Evolutionary conservation across 768 basidiomycete species (phyloP), one percentile per base, ranked within the genome.

Genomic region (Grammothele lineata): DNA sequence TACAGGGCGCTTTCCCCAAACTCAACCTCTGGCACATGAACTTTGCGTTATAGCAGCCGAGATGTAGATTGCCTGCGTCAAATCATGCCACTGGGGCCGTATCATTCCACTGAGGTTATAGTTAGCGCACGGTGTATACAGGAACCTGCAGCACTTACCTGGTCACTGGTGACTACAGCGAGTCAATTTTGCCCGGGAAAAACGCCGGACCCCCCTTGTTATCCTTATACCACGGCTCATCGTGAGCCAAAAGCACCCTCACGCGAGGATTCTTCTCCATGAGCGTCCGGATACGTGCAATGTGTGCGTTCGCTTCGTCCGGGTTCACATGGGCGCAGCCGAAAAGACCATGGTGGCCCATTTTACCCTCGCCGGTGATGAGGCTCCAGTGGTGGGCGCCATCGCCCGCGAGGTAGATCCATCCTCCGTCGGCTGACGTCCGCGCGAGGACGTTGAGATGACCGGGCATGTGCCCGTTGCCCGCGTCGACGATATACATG

Each of bases 321-420:
- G 66, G 68, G 55, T 80, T 62, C 11, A 52, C 47, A 49, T 81
- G 77, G 38, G 69, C 67, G 38, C 75, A 79, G 21, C 51, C 51
- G 26, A 43, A 64, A 11, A 58, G 60, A 14, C 44, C 54, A 10
- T 64, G 61, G 25, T 43, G 43, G 3, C 69, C 68, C 39, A 81
- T 69, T 7, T 63, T 53, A n/a, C 66, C 65, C 46, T 74, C 67
- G 9, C 74, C 73, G 0, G 67, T 75, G 50, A 81, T 58, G 40
- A 81, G 62, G n/a, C 70, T 65, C 66, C 70, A 70, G 56, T 79
- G 72, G 57, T 53, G 51, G 42, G 43, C 51, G 42, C 75, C 75
- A 55, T 83, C 80, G 0, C 75, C 78, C 4, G 66, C 79, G 15
- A 81, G 66, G 52, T 71, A 75, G 17, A 82, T 64, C 80, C 81